Conservation (phyloP, 2,329 filamentous ascomycete species). For the Pseudophaeomoniella oleicola region DNA sequence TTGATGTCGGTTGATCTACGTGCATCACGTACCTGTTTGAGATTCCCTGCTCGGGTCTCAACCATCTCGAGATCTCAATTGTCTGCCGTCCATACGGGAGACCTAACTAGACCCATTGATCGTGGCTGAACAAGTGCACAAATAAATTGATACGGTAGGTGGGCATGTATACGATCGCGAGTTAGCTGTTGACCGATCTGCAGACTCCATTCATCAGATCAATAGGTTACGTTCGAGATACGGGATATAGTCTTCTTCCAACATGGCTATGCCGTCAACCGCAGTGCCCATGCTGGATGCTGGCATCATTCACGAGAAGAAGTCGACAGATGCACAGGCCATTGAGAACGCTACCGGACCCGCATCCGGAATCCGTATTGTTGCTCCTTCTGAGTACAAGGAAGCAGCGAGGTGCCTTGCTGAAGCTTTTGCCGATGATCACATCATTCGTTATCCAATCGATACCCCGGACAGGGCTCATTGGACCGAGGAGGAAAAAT, state of each 20-base stretch:
- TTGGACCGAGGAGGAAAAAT: conserved; percentile 53
- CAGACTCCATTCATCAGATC: too few species aligned
- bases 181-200: too few species aligned
- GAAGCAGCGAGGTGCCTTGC: conserved; percentile 58
- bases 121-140: conserved; percentile 17
- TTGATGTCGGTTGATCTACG: conserved; percentile 48
- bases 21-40: conserved; percentile 37
- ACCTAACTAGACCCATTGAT: conserved; percentile 33
- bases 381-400: conserved; percentile 54
- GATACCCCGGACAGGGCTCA: conserved; percentile 52
- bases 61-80: conserved; percentile 42
- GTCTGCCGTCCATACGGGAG: conserved; percentile 40
- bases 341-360: conserved; percentile 17
- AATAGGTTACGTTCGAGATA: too few species aligned
- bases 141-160: conserved; percentile 26
- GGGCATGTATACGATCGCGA: too few species aligned
- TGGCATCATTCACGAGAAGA: conserved; percentile 10
- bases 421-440: conserved; percentile 62
- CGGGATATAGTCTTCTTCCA: too few species aligned
- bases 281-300: conserved; percentile 11
- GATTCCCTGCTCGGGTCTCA: conserved; percentile 40
- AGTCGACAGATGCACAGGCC: conserved; percentile 6
- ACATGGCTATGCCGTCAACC: conserved; percentile 11
- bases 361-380: conserved; percentile 44
- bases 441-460: conserved; percentile 60